Evolutionary conservation across 129 eudicot genomes (phyloP).

Genomic region (Helichrysum umbraculigerum): DNA sequence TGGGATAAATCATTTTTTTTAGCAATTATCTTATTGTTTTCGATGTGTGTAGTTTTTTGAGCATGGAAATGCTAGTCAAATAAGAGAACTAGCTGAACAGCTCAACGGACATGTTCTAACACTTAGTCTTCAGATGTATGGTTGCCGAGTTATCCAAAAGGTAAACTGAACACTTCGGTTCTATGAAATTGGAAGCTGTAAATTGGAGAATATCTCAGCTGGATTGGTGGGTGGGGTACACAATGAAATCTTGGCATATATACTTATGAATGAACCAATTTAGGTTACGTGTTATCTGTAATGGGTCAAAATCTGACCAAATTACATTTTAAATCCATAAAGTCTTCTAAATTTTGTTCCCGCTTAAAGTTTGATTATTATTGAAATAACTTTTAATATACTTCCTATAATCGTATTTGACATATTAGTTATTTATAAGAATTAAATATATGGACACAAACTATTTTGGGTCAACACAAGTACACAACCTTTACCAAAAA

Average conservation of each 20-base stretch:
- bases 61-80: slow-evolving; percentile 80
- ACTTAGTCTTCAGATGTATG: slow-evolving; percentile 98
- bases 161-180: slow-evolving; percentile 36
- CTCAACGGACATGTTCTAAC: slow-evolving; percentile 83
- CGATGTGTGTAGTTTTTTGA: slow-evolving; percentile 65
- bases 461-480: neutral
- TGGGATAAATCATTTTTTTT: neutral
- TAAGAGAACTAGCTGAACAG: slow-evolving; percentile 83
- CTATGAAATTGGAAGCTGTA: neutral
- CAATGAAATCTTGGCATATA: neutral
- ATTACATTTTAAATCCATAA: neutral
- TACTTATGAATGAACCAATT: neutral
- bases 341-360: neutral
- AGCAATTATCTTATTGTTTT: neutral
- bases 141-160: slow-evolving; percentile 98
- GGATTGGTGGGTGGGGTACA: neutral
- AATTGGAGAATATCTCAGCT: neutral
- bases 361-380: too few relatives aligned
- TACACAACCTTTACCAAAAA: neutral
- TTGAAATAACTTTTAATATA: neutral
- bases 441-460: neutral
- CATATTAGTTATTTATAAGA: neutral
- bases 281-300: neutral
- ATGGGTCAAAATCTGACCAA: neutral
- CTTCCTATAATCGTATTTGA: neutral